A percentile compares a stretch with the other conserved stretches of the same genome.
Conservation (phyloP, 805 yeast species). For the Candida maris region DNA sequence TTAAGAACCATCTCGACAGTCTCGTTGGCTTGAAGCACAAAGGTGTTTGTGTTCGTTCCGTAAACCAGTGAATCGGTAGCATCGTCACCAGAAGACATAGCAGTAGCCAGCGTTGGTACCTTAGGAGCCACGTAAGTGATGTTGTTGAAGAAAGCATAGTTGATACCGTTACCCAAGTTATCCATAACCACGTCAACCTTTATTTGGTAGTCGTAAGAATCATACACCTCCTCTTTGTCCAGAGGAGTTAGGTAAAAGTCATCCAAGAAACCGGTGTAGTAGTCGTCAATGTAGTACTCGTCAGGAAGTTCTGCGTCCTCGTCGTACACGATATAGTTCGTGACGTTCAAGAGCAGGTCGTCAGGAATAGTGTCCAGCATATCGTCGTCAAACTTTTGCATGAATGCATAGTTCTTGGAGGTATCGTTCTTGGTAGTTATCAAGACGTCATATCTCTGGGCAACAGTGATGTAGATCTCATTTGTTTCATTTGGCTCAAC, state of each 20-base stretch:
- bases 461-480: conserved; percentile 76
- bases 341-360: conserved; percentile 64
- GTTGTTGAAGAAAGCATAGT: conserved; percentile 96
- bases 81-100: conserved; percentile 62
- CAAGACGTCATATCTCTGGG: conserved; percentile 86
- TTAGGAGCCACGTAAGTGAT: conserved; percentile 73
- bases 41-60: conserved; percentile 78
- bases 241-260: conserved; percentile 75
- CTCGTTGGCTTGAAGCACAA: conserved; percentile 63
- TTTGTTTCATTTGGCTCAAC: conserved; percentile 72
- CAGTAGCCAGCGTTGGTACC: conserved; percentile 83
- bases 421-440: conserved; percentile 66
- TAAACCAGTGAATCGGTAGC: conserved; percentile 53
- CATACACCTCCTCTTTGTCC: conserved; percentile 49
- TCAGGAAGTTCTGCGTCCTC: conserved; percentile 39
- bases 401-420: conserved; percentile 69
- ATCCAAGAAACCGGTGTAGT: conserved; percentile 53
- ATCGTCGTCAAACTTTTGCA: conserved; percentile 73
- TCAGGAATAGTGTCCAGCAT: conserved; percentile 78
- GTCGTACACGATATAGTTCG: conserved; percentile 63
- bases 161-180: conserved; percentile 79
- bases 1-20: conserved; percentile 79
- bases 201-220: conserved; percentile 66
- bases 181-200: conserved; percentile 79
- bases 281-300: conserved; percentile 43